Evolutionary conservation across 202 grass and related monocot genomes (phyloP), one percentile per base, ranked within the genome.

Genomic region (Hordeum pubiflorum): DNA sequence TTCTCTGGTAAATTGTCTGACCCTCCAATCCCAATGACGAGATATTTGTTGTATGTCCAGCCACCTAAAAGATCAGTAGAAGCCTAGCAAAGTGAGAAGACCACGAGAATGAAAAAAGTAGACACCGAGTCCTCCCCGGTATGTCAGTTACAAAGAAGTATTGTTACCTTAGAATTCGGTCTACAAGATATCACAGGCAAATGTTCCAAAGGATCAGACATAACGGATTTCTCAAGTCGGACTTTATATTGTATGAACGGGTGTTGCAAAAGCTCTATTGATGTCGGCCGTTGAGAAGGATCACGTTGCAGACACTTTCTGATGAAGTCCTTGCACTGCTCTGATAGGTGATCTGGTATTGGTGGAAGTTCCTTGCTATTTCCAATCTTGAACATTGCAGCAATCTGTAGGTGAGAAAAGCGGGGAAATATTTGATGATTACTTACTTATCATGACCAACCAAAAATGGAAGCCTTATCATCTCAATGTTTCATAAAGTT

Each of bases 351-450:
- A 85, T 99, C 92, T 36, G 97, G 97, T 65, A 93, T 93, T 80
- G 87, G 76, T 2, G 97, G 91, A 86, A 99, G 90, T 68, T 99
- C 97, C 85, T 93, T 99, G 76, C 97, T 96, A 75, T 99, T 96
- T 62, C 97, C 92, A 76, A 99, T 99, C 86, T 99, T 99, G 82
- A 99, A 96, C 87, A 99, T 91, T 59, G 97, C 97, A 85, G 97
- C 97, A 77, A 99, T 99, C 92, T 99, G 87, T 79, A 50, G 48
- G 37, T 23, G 9, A 78, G 48, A 64, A 75, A 43, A 69, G 4
- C 18, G 17, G 14, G 74, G 18, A 69, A 67, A 65, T 40, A 79
- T 68, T 86, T 68, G 46, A 62, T 80, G 20, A 56, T 76, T 69
- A 62, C 13, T 87, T 81, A 24, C 37, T 80, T 80, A 14, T 70